Conservation (phyloP, 2,329 filamentous ascomycete species). For the Leptographium radiaticola region DNA sequence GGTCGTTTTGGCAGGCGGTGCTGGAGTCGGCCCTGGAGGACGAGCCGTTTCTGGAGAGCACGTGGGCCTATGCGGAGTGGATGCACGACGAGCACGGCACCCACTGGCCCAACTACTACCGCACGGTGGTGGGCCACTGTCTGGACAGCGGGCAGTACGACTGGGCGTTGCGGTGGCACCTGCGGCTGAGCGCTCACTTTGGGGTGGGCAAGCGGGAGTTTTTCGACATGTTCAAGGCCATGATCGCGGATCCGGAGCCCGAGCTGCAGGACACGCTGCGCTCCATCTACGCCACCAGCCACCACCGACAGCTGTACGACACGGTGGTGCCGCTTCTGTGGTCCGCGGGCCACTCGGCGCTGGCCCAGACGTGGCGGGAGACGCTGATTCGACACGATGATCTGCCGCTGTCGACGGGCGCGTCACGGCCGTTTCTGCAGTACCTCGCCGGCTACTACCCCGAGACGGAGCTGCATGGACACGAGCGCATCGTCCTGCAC, state of each 20-base stretch:
- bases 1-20: constrained; percentile 18
- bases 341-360: constrained; percentile 26
- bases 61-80: constrained; percentile 28
- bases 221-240: constrained; percentile 25
- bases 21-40: constrained; percentile 21
- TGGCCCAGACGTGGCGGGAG: constrained; percentile 35
- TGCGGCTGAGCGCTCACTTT: constrained; percentile 29
- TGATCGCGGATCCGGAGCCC: constrained; percentile 23
- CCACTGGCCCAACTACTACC: constrained; percentile 37
- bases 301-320: constrained; percentile 34
- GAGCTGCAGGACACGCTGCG: constrained; percentile 26
- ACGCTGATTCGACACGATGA: constrained; percentile 28
- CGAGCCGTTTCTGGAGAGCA: constrained; percentile 19
- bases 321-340: constrained; percentile 37
- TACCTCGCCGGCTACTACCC: constrained; percentile 34
- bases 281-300: constrained; percentile 30
- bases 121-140: constrained; percentile 29
- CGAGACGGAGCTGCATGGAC: constrained; percentile 19
- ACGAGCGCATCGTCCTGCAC: constrained; percentile 20
- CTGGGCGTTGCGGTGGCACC: constrained; percentile 33
- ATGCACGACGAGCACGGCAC: constrained; percentile 25
- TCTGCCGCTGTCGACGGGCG: constrained; percentile 21
- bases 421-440: constrained; percentile 32
- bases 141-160: constrained; percentile 25
- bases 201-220: constrained; percentile 28